Evolutionary conservation across 805 yeast genomes (phyloP), one percentile per base, ranked within the genome.

Genomic region (Saccharomycopsis vini): DNA sequence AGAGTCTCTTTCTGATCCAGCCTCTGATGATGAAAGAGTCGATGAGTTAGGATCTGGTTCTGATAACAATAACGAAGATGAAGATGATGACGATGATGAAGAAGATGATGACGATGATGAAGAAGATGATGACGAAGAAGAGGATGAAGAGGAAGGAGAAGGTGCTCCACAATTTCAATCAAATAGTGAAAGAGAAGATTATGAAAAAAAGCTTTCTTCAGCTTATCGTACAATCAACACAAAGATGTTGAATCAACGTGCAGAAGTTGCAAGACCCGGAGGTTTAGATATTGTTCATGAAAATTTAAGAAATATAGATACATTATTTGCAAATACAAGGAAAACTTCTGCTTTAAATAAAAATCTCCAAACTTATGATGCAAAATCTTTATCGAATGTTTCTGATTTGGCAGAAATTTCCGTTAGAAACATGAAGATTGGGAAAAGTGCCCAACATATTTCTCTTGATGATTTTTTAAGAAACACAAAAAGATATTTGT

Each of bases 391-490:
- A 52, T 64, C 67, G 24, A 77, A 71, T 47, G 71, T 81, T 9
- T 72, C 84, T 30, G 72, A 72, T 45, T 69, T 80, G 53, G 79
- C 86, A 10, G 77, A 79, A 32, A 61, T 77, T 19, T 81, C 82
- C 36, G 76, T 83, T 2, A 67, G 75, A 40, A 79, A 76, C 58
- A 53, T 81, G 51, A 73, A 73, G 42, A 61, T 81, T 40, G 86
- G 81, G 3, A 71, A 72, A 39, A 63, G 72, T 3, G 77, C 73
- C 9, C 65, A 69, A n/a, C 59, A 72, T 1, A 54, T 82, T 4
- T 68, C 68, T 49, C 56, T 72, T 21, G 64, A 68, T 4, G 77
- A 74, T 22, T 72, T 79, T 45, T 48, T 69, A 5, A 52, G 58
- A 21, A 60, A 63, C 20, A 47, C 68, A 26, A 69, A 62, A 45